Percentiles rank a stretch among this genome's conserved stretches.
Conservation (phyloP, 2,329 filamentous ascomycete species). For the Biscogniauxia sp. region DNA sequence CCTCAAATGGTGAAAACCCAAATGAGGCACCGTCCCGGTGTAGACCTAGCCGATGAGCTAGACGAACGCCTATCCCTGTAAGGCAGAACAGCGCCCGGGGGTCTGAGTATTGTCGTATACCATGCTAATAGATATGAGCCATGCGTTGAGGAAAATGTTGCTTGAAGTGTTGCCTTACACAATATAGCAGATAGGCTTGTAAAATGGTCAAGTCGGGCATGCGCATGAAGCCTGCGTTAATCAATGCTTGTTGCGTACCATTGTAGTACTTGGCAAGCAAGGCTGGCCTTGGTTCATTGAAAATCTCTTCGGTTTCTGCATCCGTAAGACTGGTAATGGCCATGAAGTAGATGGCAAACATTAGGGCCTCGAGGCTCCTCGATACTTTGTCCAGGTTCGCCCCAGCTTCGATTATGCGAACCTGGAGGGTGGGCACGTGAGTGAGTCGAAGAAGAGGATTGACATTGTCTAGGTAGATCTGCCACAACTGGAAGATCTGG, state of each 20-base stretch:
- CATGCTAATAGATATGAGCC: slow-evolving; percentile 40
- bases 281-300: slow-evolving; percentile 51
- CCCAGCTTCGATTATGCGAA: slow-evolving; percentile 61
- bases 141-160: slow-evolving; percentile 27
- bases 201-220: slow-evolving; percentile 63
- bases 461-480: slow-evolving; percentile 67
- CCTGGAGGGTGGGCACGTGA: slow-evolving; percentile 64
- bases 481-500: slow-evolving; percentile 65
- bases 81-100: slow-evolving; percentile 60
- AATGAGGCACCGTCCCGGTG: slow-evolving; percentile 59
- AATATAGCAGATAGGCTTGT: slow-evolving; percentile 66
- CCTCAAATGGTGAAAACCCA: slow-evolving; percentile 55
- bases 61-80: slow-evolving; percentile 63
- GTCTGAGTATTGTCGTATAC: slow-evolving; percentile 56
- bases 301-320: slow-evolving; percentile 47
- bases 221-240: slow-evolving; percentile 65
- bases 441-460: slow-evolving; percentile 68
- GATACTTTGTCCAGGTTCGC: slow-evolving; percentile 53
- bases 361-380: slow-evolving; percentile 60
- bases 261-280: slow-evolving; percentile 54
- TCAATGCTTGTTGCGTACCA: slow-evolving; percentile 62
- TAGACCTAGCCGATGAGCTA: slow-evolving; percentile 67
- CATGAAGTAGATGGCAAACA: slow-evolving; percentile 65
- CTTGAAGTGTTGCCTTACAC: slow-evolving; percentile 42
- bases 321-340: slow-evolving; percentile 59